Evolutionary conservation across 805 yeast species (phyloP).

Genomic region (Ogataea methanolica): DNA sequence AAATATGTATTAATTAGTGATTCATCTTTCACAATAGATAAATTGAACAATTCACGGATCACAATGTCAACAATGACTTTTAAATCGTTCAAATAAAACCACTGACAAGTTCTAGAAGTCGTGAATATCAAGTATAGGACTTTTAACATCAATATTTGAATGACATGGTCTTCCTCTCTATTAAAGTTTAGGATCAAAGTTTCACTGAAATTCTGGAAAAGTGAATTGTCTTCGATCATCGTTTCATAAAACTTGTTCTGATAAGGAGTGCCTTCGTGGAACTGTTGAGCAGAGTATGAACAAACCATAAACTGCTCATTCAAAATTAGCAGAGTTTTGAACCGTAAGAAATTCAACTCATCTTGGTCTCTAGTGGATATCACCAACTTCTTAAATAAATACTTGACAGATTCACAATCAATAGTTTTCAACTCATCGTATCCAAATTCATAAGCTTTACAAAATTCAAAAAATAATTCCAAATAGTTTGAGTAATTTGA

Average conservation of each 20-base stretch:
- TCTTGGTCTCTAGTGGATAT: conserved; percentile 43
- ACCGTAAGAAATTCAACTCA: conserved; percentile 59
- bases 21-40: conserved; percentile 52
- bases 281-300: conserved; percentile 28
- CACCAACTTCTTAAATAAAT: conserved; percentile 41
- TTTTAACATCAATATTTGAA: conserved; percentile 76
- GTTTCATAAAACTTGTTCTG: conserved; percentile 52
- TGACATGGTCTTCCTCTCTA: conserved; percentile 63
- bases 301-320: conserved; percentile 86
- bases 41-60: conserved; percentile 69
- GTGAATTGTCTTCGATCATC: conserved; percentile 39
- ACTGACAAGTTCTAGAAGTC: conserved; percentile 55
- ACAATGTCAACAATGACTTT: conserved; percentile 81
- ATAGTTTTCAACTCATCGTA: conserved; percentile 37
- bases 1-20: conserved; percentile 64
- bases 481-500: conserved; percentile 30
- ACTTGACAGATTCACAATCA: conserved; percentile 41
- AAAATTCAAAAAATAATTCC: conserved; percentile 51
- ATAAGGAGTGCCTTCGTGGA: conserved; percentile 7
- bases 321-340: conserved; percentile 65
- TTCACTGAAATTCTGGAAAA: conserved; percentile 56
- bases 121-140: conserved; percentile 71
- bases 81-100: conserved; percentile 78
- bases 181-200: conserved; percentile 72
- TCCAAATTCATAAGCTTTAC: conserved; percentile 44